phyloP scores from a whole-genome alignment of 1,284 basidiomycete genomes.

The Moniliella sp. region DNA sequence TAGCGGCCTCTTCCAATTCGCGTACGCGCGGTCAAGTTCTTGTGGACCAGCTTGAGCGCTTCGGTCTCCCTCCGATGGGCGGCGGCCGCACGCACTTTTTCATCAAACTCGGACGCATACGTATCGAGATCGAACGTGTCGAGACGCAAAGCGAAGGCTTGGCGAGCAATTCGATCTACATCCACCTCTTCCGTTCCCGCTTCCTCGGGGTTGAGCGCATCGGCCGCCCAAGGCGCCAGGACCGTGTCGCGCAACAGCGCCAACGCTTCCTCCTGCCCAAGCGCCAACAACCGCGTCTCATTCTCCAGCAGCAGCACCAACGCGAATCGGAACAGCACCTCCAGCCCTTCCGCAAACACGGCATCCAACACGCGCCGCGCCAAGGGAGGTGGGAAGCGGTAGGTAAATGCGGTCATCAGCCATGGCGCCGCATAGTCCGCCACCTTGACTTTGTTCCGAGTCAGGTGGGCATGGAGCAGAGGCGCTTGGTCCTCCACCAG shows the following conservation, averaged over 20 bases:
- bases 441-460: conserved; percentile 72
- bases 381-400: conserved; percentile 74
- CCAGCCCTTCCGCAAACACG: conserved; percentile 83
- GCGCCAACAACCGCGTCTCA: conserved; percentile 41
- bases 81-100: conserved; percentile 18
- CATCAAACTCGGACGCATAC: conserved; percentile 25
- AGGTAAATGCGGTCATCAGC: conserved; percentile 80
- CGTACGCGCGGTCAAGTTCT: conserved; percentile 22
- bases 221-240: no score
- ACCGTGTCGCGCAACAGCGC: no score
- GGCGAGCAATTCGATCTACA: no score
- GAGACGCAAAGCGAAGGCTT: conserved; percentile 24
- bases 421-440: conserved; percentile 81
- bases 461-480: conserved; percentile 68
- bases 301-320: conserved; percentile 67
- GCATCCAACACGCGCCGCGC: conserved; percentile 87
- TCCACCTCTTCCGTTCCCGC: no score
- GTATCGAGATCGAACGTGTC: conserved; percentile 19
- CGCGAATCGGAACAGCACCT: conserved; percentile 86
- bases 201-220: no score
- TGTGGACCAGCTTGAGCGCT: conserved; percentile 23
- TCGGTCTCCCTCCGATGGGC: conserved; percentile 26
- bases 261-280: no score
- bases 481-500: conserved; percentile 76
- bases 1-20: conserved; percentile 21